These are phyloP conservation scores for Zasmidium citrigriseum DNA, from an alignment of 2,329 filamentous ascomycete species.

Conservation along the genomic window DNA sequence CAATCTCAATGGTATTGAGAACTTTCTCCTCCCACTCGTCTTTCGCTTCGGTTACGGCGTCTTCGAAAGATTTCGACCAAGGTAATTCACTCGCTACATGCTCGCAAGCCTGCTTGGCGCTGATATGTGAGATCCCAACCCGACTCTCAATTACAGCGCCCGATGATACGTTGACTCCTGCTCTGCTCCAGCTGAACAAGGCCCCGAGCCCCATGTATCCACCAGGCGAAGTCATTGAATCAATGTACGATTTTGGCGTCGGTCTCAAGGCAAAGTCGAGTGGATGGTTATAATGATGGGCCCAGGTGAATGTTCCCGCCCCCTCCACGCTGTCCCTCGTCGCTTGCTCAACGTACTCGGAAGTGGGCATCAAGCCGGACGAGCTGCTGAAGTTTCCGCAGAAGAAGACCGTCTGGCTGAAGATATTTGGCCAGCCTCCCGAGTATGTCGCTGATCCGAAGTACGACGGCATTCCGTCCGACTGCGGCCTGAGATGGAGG, in stretches of 20 bases:
- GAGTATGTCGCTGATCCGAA: conserved; percentile 51
- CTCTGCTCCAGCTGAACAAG: conserved; percentile 21
- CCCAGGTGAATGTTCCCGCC: conserved; percentile 24
- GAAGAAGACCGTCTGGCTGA: conserved; percentile 47
- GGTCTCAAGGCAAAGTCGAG: conserved; percentile 16
- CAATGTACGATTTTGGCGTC: conserved; percentile 15
- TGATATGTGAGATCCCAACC: conserved; percentile 22
- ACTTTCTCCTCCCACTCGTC: conserved; percentile 21
- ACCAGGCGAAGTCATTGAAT: conserved; percentile 20
- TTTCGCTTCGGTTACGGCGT: conserved; percentile 17
- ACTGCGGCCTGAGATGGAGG: conserved; percentile 31
- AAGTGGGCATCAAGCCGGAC: conserved; percentile 6
- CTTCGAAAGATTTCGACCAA: conserved; percentile 11
- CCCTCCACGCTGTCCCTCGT: conserved; percentile 10
- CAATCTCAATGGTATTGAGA: conserved; percentile 13
- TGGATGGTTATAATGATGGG: conserved; percentile 17
- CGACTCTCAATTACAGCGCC: conserved; percentile 8
- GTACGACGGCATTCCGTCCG: conserved; percentile 36
- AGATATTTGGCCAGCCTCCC: conserved; percentile 49
- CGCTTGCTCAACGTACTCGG: conserved; percentile 16
- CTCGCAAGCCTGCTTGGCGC: conserved; percentile 19
- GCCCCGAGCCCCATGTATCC: conserved; percentile 21
- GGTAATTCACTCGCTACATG: conserved; percentile 18
- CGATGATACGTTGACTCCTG: conserved; percentile 15
- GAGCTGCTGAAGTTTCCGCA: conserved; percentile 37